Evolutionary conservation across 495 filamentous ascomycete genomes (phyloP).

Genomic region (Schizothecium vesticola): DNA sequence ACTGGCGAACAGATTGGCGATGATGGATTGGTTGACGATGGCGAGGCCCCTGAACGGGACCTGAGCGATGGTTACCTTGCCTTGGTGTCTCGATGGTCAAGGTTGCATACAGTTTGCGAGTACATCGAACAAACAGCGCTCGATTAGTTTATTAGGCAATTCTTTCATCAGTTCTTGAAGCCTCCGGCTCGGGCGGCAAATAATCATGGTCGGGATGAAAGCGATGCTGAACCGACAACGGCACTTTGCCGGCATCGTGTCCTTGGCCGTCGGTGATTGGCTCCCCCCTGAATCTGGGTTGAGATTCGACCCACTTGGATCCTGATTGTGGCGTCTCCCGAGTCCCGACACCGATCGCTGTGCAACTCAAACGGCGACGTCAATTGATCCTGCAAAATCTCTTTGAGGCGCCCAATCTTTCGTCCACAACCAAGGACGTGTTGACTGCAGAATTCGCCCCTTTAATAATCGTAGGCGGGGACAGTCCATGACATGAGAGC

Average conservation of each 20-base stretch:
- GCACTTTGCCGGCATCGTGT: neutral
- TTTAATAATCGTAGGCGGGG: neutral
- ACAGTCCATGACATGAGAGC: neutral
- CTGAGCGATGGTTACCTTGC: neutral
- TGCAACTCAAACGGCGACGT: neutral
- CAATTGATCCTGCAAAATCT: neutral
- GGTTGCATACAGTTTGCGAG: neutral
- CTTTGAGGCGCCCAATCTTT: neutral
- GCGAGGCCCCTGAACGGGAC: too few relatives aligned
- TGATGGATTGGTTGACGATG: too few relatives aligned
- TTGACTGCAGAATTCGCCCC: neutral
- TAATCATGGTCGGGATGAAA: neutral
- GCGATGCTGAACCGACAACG: neutral
- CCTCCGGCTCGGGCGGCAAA: too few relatives aligned
- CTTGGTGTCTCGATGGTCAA: neutral
- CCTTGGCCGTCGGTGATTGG: neutral
- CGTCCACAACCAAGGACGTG: neutral
- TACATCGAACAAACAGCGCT: neutral
- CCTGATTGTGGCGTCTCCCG: neutral
- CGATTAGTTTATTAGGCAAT: neutral
- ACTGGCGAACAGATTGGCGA: too few relatives aligned
- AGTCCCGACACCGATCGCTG: too few relatives aligned
- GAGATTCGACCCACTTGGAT: neutral
- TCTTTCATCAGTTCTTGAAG: neutral
- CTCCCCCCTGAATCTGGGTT: neutral